These are phyloP conservation scores for Annulohypoxylon bovei DNA, from an alignment of 495 filamentous ascomycete species.

Conservation along the genomic window DNA sequence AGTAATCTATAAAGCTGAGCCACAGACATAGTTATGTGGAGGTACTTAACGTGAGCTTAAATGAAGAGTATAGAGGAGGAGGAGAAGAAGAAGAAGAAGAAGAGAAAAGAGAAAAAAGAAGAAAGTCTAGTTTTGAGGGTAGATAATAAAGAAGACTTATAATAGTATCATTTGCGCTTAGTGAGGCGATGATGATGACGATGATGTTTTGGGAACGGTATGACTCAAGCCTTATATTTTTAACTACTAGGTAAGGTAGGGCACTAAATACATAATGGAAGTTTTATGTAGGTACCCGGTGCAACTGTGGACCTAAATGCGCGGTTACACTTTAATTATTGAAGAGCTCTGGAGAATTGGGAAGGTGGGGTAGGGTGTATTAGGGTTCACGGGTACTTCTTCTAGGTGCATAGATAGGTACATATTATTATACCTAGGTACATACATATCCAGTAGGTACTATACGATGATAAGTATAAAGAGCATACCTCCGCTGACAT, in stretches of 20 bases:
- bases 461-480: too few relatives aligned
- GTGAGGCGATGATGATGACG: not conserved
- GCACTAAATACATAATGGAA: not conserved
- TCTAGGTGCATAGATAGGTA: too few relatives aligned
- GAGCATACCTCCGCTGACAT: too few relatives aligned
- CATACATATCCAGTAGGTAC: too few relatives aligned
- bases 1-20: constrained; percentile 80
- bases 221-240: not conserved
- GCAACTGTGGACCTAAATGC: not conserved
- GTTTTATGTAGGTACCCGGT: not conserved
- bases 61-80: not conserved
- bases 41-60: not conserved
- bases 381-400: too few relatives aligned
- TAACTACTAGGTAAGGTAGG: too few relatives aligned
- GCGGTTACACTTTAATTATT: too few relatives aligned
- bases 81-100: not conserved
- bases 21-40: constrained; percentile 59
- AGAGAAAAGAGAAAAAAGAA: not conserved
- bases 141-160: not conserved
- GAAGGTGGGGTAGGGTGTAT: too few relatives aligned
- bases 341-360: too few relatives aligned
- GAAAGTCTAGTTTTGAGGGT: not conserved
- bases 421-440: too few relatives aligned
- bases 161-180: not conserved
- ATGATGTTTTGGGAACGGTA: not conserved